Base-by-base conservation (phyloP, 805 yeast species). In the Cyberlindnera bimundalis region DNA sequence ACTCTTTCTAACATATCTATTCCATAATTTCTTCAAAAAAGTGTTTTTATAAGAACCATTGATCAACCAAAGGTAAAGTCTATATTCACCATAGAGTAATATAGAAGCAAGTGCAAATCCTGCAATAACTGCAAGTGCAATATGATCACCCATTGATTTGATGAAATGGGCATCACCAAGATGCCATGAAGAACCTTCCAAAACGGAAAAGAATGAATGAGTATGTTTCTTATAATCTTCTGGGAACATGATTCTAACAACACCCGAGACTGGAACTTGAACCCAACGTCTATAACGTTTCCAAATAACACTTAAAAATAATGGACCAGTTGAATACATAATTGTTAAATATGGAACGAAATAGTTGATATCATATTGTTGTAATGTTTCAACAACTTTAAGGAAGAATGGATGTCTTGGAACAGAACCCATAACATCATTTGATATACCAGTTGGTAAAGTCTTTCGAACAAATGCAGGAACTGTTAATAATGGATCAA, bases 101-200 rank as follows among this genome's bases (percentile, higher is more conserved):
- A 63, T 39, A 30, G 67, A 65, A 3, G 81, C 89, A 35, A 82
- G 55, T 14, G 75, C 45, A 50, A 84, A 79, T 1, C 96, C 96
- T 12, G 75, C 76, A 30, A 84, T 56, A 2, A 87, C 85, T 20
- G 89, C 82, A 29, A 82, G 63, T 13, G 78, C 71, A 49, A 90
- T 77, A 61, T 90, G 96, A 48, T 76, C 72, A 14, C 86, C 88
- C 63, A 89, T 65, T 8, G 76, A 66, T 56, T 84, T 79, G 62
- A 89, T 78, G 58, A 86, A 76, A 39, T 78, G 72, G 10, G 96
- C 96, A 61, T 90, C 97, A 50, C 81, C 87, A 55, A 78, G 65
- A 64, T 90, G 97, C 97, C 97, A 90, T 19, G 95, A 84, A 0
- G 95, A 85, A 33, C 97, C 97, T 40, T 77, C 75, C 0, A 87